Base-by-base conservation (phyloP, 2,329 filamentous ascomycete species). In the Chrysosphaeria jannelii region DNA sequence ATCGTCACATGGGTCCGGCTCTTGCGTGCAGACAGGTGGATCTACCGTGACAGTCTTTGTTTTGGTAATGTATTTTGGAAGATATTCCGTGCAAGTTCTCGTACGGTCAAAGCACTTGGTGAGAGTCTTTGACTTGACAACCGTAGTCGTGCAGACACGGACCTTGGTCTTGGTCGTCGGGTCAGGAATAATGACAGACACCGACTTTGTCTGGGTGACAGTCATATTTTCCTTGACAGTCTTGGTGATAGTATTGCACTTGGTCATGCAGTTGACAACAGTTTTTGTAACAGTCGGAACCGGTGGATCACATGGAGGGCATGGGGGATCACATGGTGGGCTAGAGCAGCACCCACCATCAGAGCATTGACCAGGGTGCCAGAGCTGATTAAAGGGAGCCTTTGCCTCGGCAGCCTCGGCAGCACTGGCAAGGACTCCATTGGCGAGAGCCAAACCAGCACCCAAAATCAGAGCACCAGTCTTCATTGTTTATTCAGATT, bases 51-150 rank as follows among this genome's bases (percentile, higher is more conserved):
- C 25, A 8, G 27, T 29, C 12, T 24, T 20, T 8, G 25, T 26
- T 6, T 19, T 23, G 5, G 27, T 29, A 10, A 13, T 25, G 25
- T 21, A 21, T 19, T 23, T 24, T 17, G 27, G 27, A 10, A 24
- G 22, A 12, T 21, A 29, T 19, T 27, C 24, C n/a, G 25, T 29
- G 9, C 23, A 14, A 8, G 27, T 29, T 16, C 25, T 21, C 19
- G 18, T 25, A 19, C 23, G 27, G 23, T 27, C 23, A 17, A 29
- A 11, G 19, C 27, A 29, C 21, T 24, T 24, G 13, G 27, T 29
- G 12, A 27, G 11, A 5, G 27, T 29, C 23, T 21, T 27, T 6
- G 21, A 23, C 19, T 23, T 21, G 22, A 24, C 21, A 8, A 24
- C 13, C 13, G 25, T 26, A 10, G 25, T 20, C 15, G 25, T 23